These are phyloP conservation scores for Skeletonema menzelii DNA, from an alignment of 108 stramenopile species.

Conservation along the genomic window DNA sequence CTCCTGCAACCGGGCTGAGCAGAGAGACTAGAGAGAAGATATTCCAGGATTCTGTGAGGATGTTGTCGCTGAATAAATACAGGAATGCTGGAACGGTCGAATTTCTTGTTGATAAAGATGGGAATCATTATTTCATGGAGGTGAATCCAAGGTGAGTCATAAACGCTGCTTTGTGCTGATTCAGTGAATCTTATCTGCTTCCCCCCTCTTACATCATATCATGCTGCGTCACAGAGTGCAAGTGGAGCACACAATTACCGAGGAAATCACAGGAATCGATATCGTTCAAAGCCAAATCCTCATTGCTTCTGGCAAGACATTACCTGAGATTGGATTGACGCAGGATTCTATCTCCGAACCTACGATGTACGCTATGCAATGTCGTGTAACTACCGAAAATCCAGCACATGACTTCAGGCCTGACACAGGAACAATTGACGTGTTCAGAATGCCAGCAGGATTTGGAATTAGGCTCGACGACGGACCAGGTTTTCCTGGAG, in stretches of 20 bases:
- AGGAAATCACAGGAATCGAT: slow-evolving; percentile 90
- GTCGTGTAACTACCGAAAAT: slow-evolving; percentile 96
- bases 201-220: background rate
- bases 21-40: slow-evolving; percentile 70
- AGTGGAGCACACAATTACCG: slow-evolving; percentile 82
- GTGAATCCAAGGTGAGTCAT: slow-evolving; percentile 77
- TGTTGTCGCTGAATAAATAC: slow-evolving; percentile 82
- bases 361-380: slow-evolving; percentile 86
- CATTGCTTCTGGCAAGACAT: slow-evolving; percentile 90
- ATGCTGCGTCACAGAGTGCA: slow-evolving; percentile 9
- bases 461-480: slow-evolving; percentile 95
- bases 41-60: slow-evolving; percentile 74
- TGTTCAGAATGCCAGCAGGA: slow-evolving; percentile 90
- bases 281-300: slow-evolving; percentile 93
- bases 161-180: background rate
- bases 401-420: slow-evolving; percentile 90
- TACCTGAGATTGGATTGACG: slow-evolving; percentile 69
- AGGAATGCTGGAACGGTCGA: slow-evolving; percentile 96
- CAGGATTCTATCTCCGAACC: slow-evolving; percentile 69
- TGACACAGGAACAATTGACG: slow-evolving; percentile 91
- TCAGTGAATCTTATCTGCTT: background rate
- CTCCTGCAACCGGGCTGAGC: slow-evolving; percentile 84
- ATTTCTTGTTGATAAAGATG: slow-evolving; percentile 93
- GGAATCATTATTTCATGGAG: slow-evolving; percentile 92
- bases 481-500: slow-evolving; percentile 68